These are phyloP conservation scores for Candida sp. DNA, from an alignment of 1,139 yeast genomes.

Conservation along the genomic window DNA sequence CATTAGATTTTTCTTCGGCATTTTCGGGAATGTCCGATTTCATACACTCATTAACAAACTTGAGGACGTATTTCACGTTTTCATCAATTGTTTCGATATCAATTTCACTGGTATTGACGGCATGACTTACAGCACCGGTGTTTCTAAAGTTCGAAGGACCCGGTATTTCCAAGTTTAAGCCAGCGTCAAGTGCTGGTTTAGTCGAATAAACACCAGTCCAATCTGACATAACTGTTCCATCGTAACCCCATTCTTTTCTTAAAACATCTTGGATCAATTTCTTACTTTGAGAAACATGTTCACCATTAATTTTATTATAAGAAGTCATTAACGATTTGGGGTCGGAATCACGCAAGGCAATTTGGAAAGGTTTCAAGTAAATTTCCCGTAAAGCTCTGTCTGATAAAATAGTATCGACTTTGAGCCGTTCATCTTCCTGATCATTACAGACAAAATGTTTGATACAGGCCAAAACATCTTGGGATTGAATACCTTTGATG, in stretches of 20 bases:
- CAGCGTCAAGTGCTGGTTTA: slow-evolving; percentile 44
- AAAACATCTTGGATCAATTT: slow-evolving; percentile 39
- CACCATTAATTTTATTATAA: slow-evolving; percentile 56
- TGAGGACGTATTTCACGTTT: slow-evolving; percentile 42
- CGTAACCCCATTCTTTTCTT: slow-evolving; percentile 26
- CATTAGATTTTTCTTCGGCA: slow-evolving; percentile 19
- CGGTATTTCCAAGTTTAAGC: slow-evolving; percentile 60
- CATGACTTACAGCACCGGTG: slow-evolving; percentile 24
- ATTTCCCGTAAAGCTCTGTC: slow-evolving; percentile 59
- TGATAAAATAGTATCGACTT: slow-evolving; percentile 43
- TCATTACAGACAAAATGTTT: slow-evolving; percentile 61
- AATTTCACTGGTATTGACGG: slow-evolving; percentile 22
- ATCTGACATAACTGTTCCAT: slow-evolving; percentile 55
- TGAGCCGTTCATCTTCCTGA: slow-evolving; percentile 50
- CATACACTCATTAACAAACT: slow-evolving; percentile 37
- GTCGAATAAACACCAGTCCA: slow-evolving; percentile 56
- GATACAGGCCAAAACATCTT: slow-evolving; percentile 48
- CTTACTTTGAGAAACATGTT: slow-evolving; percentile 45
- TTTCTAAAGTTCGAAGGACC: slow-evolving; percentile 51
- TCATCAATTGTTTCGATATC: slow-evolving; percentile 30
- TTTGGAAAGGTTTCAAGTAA: slow-evolving; percentile 57
- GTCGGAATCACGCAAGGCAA: slow-evolving; percentile 45
- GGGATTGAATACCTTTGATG: slow-evolving; percentile 23
- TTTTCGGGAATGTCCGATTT: slow-evolving; percentile 31
- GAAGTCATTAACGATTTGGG: slow-evolving; percentile 45